Base-by-base conservation (phyloP, 306 rosid genomes). In the Trichosanthes truncata region DNA sequence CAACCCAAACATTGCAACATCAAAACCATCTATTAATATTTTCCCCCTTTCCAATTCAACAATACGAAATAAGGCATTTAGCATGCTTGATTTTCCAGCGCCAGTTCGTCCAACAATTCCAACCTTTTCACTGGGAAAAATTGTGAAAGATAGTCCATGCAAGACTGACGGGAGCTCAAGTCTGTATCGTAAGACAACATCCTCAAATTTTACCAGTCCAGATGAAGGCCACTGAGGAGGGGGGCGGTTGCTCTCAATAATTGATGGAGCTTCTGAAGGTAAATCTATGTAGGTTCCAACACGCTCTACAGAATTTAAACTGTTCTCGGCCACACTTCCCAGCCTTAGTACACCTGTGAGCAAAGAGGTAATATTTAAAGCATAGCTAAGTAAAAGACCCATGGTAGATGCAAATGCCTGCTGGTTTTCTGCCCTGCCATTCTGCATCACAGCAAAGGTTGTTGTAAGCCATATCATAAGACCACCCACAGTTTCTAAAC, bases 331-430 rank as follows among this genome's bases (percentile, higher is more conserved):
- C 65, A 80, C 57, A 74, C 89, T 87, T 77, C 86, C 89, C 33
- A 84, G 95, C 86, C 97, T 89, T 66, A 94, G 91, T 79, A 94
- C 97, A 78, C 31, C 90, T 21, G 97, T 94, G 72, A 92, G 85
- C 80, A 94, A 87, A 78, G 78, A 85, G 23, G 97, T 94, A 78
- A 94, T 94, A 82, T 89, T 94, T 84, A 92, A 87, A 78, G 97
- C 93, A 84, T 94, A 92, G 81, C 93, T 94, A 77, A 87, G 89
- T 73, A 87, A 84, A 4, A 87, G 83, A 74, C 89, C 89, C 87
- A 87, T 87, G 14, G 87, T 87, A 51, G 89, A 82, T 20, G 89
- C 89, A 74, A 87, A 87, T 67, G 63, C 87, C 79, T 82, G 73
- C 83, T 80, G 89, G 67, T 87, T 84, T 25, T 63, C 84, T 59